Base-by-base conservation (phyloP, 192 early-diverging fungal species). In the Linnemannia elongata region DNA sequence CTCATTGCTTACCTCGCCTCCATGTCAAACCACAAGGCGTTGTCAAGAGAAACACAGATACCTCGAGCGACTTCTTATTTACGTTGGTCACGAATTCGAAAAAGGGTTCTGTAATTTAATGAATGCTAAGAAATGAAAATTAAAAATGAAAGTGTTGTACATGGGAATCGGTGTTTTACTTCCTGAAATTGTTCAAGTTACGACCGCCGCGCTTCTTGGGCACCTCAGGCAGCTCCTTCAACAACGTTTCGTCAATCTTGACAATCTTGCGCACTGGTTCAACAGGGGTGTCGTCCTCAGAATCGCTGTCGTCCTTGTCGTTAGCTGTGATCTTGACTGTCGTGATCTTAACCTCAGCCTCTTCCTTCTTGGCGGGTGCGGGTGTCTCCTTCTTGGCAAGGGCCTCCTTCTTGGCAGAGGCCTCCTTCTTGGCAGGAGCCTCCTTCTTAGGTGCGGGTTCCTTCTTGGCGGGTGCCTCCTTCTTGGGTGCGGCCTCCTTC, bases 181-280 rank as follows among this genome's bases (percentile, higher is more conserved):
- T 79, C 74, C 49, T 80, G 63, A 75, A 86, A 41, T 86, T 86
- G 71, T 86, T 80, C 79, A 74, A 49, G 71, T 86, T 86, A 38
- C 84, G 84, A 33, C 84, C 84, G 18, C 84, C 84, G 41, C 84
- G 84, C 45, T 74, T 73, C 79, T 86, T 86, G 69, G 84, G 84
- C 63, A 86, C 79, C 70, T 80, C 79, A 15, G 84, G 84, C 70
- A 86, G 30, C 44, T 86, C 84, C 79, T 86, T 86, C 60, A 86
- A 60, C 27, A 73, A 63, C 30, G 84, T 55, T 55, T 76, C 55
- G 30, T 86, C 84, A 33, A 86, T 71, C 57, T 70, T 77, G 60
- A 81, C 79, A 49, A 81, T 44, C 39, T 86, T 86, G 60, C 84
- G 84, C 6, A 77, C 79, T 36, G 79, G 75, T 36, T 47, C 79